These are phyloP conservation scores for Nannochloropsis granulata DNA, from an alignment of 108 stramenopile genomes.

Conservation along the genomic window DNA sequence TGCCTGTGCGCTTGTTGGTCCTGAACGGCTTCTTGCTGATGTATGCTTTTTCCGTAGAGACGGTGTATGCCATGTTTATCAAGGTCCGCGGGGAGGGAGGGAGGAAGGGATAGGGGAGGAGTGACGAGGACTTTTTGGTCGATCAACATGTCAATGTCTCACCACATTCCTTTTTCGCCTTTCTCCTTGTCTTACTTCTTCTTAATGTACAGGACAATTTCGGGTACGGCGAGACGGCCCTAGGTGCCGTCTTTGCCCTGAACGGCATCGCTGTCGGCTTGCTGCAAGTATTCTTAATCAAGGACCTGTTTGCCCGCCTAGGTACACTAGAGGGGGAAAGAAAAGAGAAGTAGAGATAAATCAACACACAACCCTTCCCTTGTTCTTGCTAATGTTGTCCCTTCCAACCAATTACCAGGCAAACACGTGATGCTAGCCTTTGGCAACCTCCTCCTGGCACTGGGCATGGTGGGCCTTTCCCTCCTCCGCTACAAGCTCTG, in stretches of 20 bases:
- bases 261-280: constrained; percentile 18
- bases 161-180: not conserved
- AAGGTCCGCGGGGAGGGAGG: constrained; percentile 4
- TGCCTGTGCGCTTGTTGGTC: constrained; percentile 18
- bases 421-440: constrained; percentile 34
- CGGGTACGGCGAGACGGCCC: constrained; percentile 28
- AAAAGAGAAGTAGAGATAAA: no score
- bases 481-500: constrained; percentile 12
- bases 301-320: constrained; percentile 8
- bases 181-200: not conserved
- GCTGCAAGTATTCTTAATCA: constrained; percentile 19
- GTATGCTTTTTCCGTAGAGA: constrained; percentile 40
- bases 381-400: no score
- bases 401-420: not conserved
- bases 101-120: not conserved
- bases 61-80: constrained; percentile 38
- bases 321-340: not conserved
- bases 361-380: no score
- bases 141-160: no score
- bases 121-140: no score
- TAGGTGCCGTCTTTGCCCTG: constrained; percentile 5
- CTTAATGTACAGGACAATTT: constrained; percentile 23
- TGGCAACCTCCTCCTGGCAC: constrained; percentile 29
- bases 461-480: constrained; percentile 37
- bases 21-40: constrained; percentile 34